These are phyloP conservation scores for Massariosphaeria phaeospora DNA, from an alignment of 495 filamentous ascomycete species.

Conservation along the genomic window DNA sequence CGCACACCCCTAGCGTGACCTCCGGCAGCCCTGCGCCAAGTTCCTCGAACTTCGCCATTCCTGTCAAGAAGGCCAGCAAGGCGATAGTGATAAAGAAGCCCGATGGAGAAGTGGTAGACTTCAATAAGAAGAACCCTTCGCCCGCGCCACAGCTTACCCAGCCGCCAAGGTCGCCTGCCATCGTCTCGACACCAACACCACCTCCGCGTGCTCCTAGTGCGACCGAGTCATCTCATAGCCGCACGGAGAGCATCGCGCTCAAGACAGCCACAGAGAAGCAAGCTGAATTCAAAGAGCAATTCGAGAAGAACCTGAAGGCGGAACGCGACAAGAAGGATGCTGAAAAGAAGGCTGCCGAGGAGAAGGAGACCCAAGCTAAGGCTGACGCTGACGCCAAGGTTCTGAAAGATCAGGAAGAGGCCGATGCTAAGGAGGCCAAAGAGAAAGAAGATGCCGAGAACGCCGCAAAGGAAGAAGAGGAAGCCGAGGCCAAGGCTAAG, in stretches of 20 bases:
- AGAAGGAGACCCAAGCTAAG: conserved; percentile 50
- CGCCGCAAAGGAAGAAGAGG: conserved; percentile 30
- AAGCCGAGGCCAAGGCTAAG: conserved; percentile 45
- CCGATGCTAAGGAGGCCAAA: conserved; percentile 50
- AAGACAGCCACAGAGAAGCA: conserved; percentile 70
- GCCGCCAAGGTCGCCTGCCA: conserved; percentile 47
- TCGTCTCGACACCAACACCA: conserved; percentile 58
- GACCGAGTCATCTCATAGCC: conserved; percentile 49
- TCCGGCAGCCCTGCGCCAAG: conserved; percentile 48
- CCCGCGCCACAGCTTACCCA: conserved; percentile 40
- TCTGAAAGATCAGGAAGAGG: conserved; percentile 41
- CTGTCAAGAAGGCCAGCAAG: conserved; percentile 57
- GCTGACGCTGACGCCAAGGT: conserved; percentile 38
- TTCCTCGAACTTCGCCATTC: conserved; percentile 50
- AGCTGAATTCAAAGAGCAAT: conserved; percentile 45
- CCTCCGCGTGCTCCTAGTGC: conserved; percentile 54
- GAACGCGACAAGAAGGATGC: conserved; percentile 49
- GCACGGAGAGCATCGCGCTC: conserved; percentile 54
- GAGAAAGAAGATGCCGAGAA: conserved; percentile 43
- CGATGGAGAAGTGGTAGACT: conserved; percentile 60
- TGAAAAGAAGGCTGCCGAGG: conserved; percentile 37
- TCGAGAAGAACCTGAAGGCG: conserved; percentile 61
- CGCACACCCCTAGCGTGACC: conserved; percentile 57
- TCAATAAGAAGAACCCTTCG: conserved; percentile 53
- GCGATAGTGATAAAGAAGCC: conserved; percentile 74